A percentile compares a stretch with the other conserved stretches of the same genome.
phyloP scores from a whole-genome alignment of 2,329 filamentous ascomycete genomes.

The Colletotrichum aenigma region DNA sequence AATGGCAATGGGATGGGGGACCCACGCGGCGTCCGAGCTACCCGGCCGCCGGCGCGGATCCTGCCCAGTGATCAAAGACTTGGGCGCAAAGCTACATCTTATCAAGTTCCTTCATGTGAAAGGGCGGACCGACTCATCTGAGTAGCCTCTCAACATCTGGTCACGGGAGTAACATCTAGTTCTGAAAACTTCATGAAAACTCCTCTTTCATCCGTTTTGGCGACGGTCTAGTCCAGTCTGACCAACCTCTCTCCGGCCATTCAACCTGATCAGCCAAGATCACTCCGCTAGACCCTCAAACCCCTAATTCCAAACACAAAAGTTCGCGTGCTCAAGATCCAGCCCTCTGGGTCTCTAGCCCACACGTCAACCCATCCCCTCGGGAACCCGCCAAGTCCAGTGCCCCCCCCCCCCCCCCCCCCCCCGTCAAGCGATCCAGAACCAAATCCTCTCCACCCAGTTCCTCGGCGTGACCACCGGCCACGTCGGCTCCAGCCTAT shows the following conservation, averaged over 20 bases:
- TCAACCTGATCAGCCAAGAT: neutral
- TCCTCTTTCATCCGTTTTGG: neutral
- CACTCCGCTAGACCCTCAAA: neutral
- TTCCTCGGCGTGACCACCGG: constrained; percentile 37
- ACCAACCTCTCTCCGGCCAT: constrained; percentile 22
- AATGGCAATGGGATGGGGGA: neutral
- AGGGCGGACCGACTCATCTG: neutral
- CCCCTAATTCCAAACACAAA: neutral
- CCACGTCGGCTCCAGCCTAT: constrained; percentile 41
- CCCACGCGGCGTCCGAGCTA: constrained; percentile 1
- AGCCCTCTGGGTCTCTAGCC: neutral
- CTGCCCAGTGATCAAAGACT: neutral
- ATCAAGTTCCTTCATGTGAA: neutral
- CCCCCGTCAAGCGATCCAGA: constrained; percentile 40
- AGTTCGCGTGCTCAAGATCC: neutral
- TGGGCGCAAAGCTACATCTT: neutral
- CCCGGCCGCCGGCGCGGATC: neutral
- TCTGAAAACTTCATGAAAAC: neutral
- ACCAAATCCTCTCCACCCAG: constrained; percentile 42
- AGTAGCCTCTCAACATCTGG: neutral
- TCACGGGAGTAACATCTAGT: neutral
- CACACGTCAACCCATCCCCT: neutral
- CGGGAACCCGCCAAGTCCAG: neutral
- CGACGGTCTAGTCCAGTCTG: neutral
- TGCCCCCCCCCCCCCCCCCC: neutral